Percentiles rank a stretch among this genome's conserved stretches.
These are phyloP conservation scores for Nannizzia gypsea DNA, from an alignment of 2,329 filamentous ascomycete species.

Conservation along the genomic window DNA sequence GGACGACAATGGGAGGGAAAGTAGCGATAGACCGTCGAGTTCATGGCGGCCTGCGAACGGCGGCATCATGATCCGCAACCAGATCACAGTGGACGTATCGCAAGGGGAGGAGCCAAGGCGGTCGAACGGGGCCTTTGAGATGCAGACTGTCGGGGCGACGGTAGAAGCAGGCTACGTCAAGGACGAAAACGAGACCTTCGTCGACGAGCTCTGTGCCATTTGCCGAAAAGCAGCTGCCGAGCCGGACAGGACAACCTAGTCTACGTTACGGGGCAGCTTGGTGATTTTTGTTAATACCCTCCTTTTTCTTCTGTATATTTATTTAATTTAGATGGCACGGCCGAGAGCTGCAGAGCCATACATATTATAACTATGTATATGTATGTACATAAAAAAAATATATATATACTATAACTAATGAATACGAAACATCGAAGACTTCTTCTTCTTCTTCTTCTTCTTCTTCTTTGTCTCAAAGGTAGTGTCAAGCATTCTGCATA, in stretches of 20 bases:
- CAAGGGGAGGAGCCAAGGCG: conserved; percentile 13
- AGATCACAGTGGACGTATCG: conserved; percentile 45
- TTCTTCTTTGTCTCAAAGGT: too few relatives aligned
- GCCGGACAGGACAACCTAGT: not conserved
- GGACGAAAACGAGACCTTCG: conserved; percentile 10
- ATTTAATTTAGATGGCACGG: not conserved
- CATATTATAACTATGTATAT: not conserved
- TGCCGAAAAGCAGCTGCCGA: conserved; percentile 6
- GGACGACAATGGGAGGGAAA: conserved; percentile 10
- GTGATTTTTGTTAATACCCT: not conserved
- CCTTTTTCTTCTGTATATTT: not conserved
- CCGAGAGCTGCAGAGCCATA: not conserved
- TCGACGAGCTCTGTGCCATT: conserved; percentile 14
- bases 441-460: too few relatives aligned
- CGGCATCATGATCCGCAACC: conserved; percentile 52
- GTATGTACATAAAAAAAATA: not conserved
- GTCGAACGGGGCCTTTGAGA: conserved; percentile 13
- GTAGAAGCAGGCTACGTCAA: conserved; percentile 10
- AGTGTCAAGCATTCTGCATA: too few relatives aligned
- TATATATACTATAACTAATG: not conserved
- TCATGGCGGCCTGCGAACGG: conserved; percentile 27
- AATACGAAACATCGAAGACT: not conserved
- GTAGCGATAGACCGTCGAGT: not conserved
- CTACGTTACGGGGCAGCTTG: not conserved
- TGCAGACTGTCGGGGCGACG: conserved; percentile 11